Conservation (phyloP, 2,329 filamentous ascomycete genomes). For the Gremmenia infestans region DNA sequence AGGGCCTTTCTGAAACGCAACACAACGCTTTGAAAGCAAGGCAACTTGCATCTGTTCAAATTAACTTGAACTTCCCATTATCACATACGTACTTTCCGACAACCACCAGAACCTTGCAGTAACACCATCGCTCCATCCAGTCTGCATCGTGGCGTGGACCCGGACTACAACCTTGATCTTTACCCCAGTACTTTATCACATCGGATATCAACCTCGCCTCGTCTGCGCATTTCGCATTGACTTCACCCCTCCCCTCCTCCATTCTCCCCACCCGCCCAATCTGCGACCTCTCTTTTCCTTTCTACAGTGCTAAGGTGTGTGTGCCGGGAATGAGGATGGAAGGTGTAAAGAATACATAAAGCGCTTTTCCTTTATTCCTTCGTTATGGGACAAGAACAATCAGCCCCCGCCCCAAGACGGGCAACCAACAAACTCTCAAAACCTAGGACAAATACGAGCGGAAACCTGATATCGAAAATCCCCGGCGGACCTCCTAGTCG, state of each 20-base stretch:
- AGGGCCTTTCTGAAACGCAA: not conserved
- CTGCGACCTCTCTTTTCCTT: conserved; percentile 1
- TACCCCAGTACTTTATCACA: conserved; percentile 8
- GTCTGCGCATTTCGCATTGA: conserved; percentile 15
- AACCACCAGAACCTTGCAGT: not conserved
- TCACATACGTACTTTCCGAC: not conserved
- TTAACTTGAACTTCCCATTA: not conserved
- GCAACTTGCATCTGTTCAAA: not conserved
- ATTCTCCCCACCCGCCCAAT: conserved; percentile 3
- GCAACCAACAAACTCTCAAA: conserved; percentile 29
- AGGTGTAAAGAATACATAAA: not conserved
- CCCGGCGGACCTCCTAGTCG: conserved; percentile 13
- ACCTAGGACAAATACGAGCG: conserved; percentile 26
- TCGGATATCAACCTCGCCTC: conserved; percentile 15
- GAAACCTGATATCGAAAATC: conserved; percentile 14
- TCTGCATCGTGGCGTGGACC: conserved; percentile 1
- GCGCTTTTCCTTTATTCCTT: not conserved
- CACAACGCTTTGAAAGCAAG: not conserved
- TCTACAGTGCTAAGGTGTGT: conserved; percentile 3
- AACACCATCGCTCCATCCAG: conserved; percentile 11
- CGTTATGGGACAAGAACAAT: conserved; percentile 29
- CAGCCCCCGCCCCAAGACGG: conserved; percentile 16
- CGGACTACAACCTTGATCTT: conserved; percentile 11
- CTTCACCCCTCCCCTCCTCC: conserved; percentile 4
- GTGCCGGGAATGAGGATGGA: conserved; percentile 15